phyloP scores from a whole-genome alignment of 352 stramenopile genomes.

The Phytophthora fragariaefolia region DNA sequence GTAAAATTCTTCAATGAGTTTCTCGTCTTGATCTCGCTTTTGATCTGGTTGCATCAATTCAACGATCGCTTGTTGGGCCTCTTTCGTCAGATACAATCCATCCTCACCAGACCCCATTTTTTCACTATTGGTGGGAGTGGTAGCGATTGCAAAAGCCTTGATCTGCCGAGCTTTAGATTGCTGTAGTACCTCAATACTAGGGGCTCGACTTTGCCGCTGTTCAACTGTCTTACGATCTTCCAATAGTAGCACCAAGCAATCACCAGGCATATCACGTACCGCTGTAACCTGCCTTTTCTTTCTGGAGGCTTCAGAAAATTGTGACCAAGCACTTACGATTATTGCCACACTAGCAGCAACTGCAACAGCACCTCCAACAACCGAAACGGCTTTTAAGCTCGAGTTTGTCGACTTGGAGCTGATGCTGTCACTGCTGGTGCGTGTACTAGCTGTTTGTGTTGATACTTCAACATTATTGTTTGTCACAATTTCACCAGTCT shows the following conservation, averaged over 20 bases:
- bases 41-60: slow-evolving; percentile 30
- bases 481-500: slow-evolving; percentile 24
- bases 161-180: slow-evolving; percentile 43
- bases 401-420: slow-evolving; percentile 34
- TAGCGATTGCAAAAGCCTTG: slow-evolving; percentile 32
- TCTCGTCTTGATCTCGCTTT: slow-evolving; percentile 53
- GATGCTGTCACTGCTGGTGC: slow-evolving; percentile 35
- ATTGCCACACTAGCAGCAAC: slow-evolving; percentile 78
- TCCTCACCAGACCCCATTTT: slow-evolving; percentile 3
- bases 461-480: slow-evolving; percentile 32
- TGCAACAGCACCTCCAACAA: slow-evolving; percentile 75
- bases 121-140: slow-evolving; percentile 3
- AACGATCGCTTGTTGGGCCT: slow-evolving; percentile 36
- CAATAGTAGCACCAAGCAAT: slow-evolving; percentile 76
- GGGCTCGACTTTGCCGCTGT: slow-evolving; percentile 36
- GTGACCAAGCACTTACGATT: slow-evolving; percentile 81
- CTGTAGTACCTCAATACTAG: slow-evolving; percentile 39
- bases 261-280: slow-evolving; percentile 79
- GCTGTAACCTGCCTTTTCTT: slow-evolving; percentile 68
- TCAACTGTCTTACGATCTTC: slow-evolving; percentile 56
- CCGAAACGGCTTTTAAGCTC: slow-evolving; percentile 61
- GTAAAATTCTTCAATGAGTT: slow-evolving; percentile 78
- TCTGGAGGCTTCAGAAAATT: slow-evolving; percentile 70
- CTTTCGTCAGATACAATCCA: slow-evolving; percentile 29
- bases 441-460: slow-evolving; percentile 22